Conservation (phyloP, 352 stramenopile species). For the Pelagophyceae sp. region DNA sequence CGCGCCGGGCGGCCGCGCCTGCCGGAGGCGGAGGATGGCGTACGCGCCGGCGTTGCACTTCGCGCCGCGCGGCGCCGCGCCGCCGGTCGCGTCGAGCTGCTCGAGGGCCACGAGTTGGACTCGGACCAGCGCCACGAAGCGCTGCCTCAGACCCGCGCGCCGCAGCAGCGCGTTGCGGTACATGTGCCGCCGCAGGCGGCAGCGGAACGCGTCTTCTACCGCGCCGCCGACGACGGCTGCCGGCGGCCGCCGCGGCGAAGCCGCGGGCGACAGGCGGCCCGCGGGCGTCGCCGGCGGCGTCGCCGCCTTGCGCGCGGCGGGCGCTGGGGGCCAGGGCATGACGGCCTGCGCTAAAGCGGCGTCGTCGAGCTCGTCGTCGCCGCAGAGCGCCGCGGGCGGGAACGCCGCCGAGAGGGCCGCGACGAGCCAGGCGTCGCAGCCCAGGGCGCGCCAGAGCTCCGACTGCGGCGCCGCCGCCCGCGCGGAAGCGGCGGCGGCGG, state of each 20-base stretch:
- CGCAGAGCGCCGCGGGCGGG: background rate
- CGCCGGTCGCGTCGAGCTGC: conserved; percentile 38
- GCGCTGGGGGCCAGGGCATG: background rate
- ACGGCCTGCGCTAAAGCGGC: background rate
- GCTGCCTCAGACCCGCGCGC: conserved; percentile 42
- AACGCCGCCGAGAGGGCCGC: background rate
- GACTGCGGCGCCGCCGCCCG: background rate
- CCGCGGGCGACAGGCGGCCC: background rate
- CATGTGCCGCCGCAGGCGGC: conserved; percentile 53
- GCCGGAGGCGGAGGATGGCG: conserved; percentile 5
- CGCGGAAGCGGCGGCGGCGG: background rate
- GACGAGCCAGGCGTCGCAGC: background rate
- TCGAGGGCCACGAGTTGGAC: conserved; percentile 61
- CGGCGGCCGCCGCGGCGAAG: background rate
- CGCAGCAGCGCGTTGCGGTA: conserved; percentile 57
- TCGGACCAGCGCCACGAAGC: conserved; percentile 55
- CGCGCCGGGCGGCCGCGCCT: background rate
- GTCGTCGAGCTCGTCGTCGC: background rate
- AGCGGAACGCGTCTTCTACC: conserved; percentile 34
- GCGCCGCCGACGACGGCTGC: background rate
- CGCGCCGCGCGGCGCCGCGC: background rate
- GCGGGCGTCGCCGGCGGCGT: background rate
- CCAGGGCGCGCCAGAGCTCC: background rate
- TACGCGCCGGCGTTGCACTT: background rate
- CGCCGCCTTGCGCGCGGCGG: background rate